These are phyloP conservation scores for Rhizophagus sp. DNA, from an alignment of 192 early-diverging fungal species.

Conservation along the genomic window DNA sequence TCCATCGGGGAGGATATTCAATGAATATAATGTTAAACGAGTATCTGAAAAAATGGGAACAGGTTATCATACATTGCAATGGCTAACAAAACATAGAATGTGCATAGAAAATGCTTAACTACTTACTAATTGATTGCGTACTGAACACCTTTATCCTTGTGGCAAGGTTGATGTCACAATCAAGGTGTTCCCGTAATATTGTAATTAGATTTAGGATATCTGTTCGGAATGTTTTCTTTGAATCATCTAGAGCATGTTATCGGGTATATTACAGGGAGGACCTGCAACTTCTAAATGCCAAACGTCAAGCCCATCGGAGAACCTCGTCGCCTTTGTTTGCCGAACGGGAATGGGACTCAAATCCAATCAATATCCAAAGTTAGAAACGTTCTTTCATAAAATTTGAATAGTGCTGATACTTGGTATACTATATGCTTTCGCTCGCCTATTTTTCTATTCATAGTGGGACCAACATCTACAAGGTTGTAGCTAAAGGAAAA, in stretches of 20 bases:
- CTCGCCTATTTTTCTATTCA: constrained; percentile 28
- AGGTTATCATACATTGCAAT: constrained; percentile 12
- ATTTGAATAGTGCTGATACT: constrained; percentile 33
- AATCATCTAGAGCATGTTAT: constrained; percentile 11
- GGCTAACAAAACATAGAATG: constrained; percentile 23
- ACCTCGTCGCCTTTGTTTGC: constrained; percentile 24
- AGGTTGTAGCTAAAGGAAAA: constrained; percentile 17
- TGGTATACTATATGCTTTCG: constrained; percentile 19
- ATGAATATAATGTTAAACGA: constrained; percentile 26
- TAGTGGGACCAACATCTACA: constrained; percentile 24
- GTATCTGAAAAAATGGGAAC: constrained; percentile 26
- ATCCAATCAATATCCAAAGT: constrained; percentile 30
- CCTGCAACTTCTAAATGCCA: constrained; percentile 33
- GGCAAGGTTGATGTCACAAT: constrained; percentile 17
- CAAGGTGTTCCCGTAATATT: constrained; percentile 23
- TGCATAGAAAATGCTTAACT: constrained; percentile 17
- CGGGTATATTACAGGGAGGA: constrained; percentile 7
- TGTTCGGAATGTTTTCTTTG: constrained; percentile 23
- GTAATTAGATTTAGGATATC: constrained; percentile 18
- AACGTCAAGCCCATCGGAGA: constrained; percentile 23
- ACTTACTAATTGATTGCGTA: constrained; percentile 22
- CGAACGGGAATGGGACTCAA: constrained; percentile 2
- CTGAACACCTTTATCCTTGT: constrained; percentile 23
- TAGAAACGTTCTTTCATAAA: constrained; percentile 22
- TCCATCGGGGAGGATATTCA: constrained; percentile 22